These are phyloP conservation scores for Acarospora socialis DNA, from an alignment of 2,329 filamentous ascomycete species.

Conservation along the genomic window DNA sequence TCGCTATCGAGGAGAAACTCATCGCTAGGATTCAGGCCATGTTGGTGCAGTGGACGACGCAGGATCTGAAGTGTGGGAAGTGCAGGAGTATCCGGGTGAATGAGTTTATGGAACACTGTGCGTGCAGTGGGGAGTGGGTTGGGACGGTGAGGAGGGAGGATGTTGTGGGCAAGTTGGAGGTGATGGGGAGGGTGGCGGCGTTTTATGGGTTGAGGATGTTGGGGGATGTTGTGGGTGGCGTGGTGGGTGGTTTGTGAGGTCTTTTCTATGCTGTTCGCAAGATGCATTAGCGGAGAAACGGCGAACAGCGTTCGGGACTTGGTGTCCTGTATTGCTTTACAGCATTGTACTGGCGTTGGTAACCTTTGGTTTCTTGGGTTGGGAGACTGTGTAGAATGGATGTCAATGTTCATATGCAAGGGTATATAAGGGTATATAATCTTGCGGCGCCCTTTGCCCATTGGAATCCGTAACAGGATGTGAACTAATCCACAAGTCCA, in stretches of 20 bases:
- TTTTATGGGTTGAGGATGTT: conserved; percentile 77
- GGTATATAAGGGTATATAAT: too few species aligned
- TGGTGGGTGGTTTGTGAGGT: conserved; percentile 36
- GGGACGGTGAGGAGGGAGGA: conserved; percentile 55
- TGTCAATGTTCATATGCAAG: too few species aligned
- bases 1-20: conserved; percentile 70
- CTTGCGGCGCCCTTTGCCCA: too few species aligned
- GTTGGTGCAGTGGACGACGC: conserved; percentile 68
- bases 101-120: conserved; percentile 94
- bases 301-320: too few species aligned
- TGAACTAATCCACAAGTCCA: too few species aligned
- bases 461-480: too few species aligned
- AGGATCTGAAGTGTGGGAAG: conserved; percentile 79
- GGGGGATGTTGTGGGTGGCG: conserved; percentile 54
- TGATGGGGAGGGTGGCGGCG: conserved; percentile 60
- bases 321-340: too few species aligned
- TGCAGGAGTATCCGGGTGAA: conserved; percentile 56
- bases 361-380: conserved; percentile 81
- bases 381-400: too few species aligned
- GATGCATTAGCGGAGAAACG: too few species aligned
- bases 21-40: conserved; percentile 61
- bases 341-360: too few species aligned
- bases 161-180: conserved; percentile 48
- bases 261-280: too few species aligned
- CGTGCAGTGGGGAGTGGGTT: conserved; percentile 76